Percentiles rank a stretch among this genome's conserved stretches.
Evolutionary conservation across 257 asterid species (phyloP).

Genomic region (Solanum peruvianum): DNA sequence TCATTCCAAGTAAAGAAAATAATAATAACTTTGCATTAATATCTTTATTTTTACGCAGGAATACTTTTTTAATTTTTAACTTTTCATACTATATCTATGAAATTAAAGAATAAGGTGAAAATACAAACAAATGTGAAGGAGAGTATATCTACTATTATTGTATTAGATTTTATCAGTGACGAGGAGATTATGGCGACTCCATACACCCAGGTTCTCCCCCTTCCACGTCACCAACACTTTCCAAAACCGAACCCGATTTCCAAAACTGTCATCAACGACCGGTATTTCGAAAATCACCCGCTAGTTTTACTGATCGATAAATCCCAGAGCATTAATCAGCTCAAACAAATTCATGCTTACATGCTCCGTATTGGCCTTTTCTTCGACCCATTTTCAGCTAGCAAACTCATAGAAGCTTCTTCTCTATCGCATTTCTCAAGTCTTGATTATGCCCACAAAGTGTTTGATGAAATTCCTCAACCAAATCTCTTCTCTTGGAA

Average conservation of each 20-base stretch:
- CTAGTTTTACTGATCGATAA: conserved; percentile 28
- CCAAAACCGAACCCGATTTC: conserved; percentile 5
- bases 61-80: background rate
- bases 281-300: conserved; percentile 49
- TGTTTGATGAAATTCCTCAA: conserved; percentile 70
- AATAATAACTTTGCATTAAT: background rate
- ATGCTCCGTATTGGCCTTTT: conserved; percentile 67
- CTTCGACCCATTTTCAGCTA: conserved; percentile 53
- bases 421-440: conserved; percentile 43
- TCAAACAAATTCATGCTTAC: conserved; percentile 63
- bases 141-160: background rate
- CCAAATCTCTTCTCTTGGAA: conserved; percentile 74
- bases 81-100: background rate
- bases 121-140: background rate
- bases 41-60: background rate
- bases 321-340: conserved; percentile 36
- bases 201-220: conserved; percentile 6
- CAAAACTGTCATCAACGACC: conserved; percentile 29
- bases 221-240: background rate
- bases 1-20: background rate
- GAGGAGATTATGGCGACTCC: conserved; percentile 25
- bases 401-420: conserved; percentile 52
- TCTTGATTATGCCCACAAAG: conserved; percentile 48
- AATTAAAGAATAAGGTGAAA: background rate
- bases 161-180: background rate